Evolutionary conservation across 495 filamentous ascomycete genomes (phyloP).

Genomic region (Penicillium cinerascens): DNA sequence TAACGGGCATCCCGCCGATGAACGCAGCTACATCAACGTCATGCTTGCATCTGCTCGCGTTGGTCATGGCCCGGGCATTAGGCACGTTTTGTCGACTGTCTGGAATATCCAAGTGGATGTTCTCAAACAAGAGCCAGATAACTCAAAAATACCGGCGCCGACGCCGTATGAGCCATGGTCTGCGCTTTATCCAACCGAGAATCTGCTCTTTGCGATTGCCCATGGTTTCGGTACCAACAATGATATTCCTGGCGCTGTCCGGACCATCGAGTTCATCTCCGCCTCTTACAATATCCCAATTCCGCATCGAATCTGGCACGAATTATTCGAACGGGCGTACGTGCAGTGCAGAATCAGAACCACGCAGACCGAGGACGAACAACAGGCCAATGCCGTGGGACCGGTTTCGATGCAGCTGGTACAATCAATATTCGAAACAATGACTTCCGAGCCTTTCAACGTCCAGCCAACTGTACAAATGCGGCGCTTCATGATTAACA

Average conservation of each 20-base stretch:
- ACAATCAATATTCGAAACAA: constrained; percentile 47
- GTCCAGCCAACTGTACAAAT: constrained; percentile 51
- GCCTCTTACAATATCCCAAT: constrained; percentile 52
- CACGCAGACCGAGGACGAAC: constrained; percentile 11
- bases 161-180: constrained; percentile 41
- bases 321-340: constrained; percentile 59
- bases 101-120: constrained; percentile 58
- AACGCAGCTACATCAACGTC: constrained; percentile 54
- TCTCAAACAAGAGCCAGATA: constrained; percentile 23
- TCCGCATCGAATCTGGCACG: constrained; percentile 47
- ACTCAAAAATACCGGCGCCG: constrained; percentile 23
- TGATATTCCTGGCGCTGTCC: constrained; percentile 50
- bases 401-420: constrained; percentile 42
- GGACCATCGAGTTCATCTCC: constrained; percentile 54
- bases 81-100: constrained; percentile 45
- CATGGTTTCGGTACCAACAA: constrained; percentile 57
- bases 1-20: constrained; percentile 44
- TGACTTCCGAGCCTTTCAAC: constrained; percentile 56
- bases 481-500: constrained; percentile 49
- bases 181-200: constrained; percentile 50
- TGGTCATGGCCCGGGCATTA: constrained; percentile 47
- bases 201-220: constrained; percentile 56
- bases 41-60: constrained; percentile 55
- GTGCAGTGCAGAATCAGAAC: constrained; percentile 37
- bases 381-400: constrained; percentile 6